phyloP scores from a whole-genome alignment of 129 eudicot species.

The Helichrysum umbraculigerum region DNA sequence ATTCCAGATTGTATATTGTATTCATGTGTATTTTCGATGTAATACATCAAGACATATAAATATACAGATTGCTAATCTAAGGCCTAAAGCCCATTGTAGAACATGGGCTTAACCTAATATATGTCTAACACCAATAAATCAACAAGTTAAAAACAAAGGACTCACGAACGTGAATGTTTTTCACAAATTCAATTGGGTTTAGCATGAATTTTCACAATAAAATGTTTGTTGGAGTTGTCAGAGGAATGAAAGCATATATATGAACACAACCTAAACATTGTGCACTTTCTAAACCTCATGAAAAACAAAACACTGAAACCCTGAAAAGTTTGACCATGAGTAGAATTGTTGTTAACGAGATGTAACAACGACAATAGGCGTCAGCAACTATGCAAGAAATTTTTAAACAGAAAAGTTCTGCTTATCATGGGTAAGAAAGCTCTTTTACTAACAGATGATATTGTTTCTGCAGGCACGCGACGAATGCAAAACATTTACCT shows the following conservation, averaged over 20 bases:
- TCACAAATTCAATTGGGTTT: too few relatives aligned
- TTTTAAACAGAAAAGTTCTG: not conserved
- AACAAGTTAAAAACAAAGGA: too few relatives aligned
- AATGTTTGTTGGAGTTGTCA: not conserved
- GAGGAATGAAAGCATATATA: not conserved
- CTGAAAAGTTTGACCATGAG: not conserved
- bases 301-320: not conserved
- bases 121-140: too few relatives aligned
- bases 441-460: conserved; percentile 5
- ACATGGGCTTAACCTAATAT: too few relatives aligned
- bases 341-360: not conserved
- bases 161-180: too few relatives aligned
- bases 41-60: too few relatives aligned
- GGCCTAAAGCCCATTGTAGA: too few relatives aligned
- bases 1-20: too few relatives aligned
- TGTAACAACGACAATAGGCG: not conserved
- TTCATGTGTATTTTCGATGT: too few relatives aligned
- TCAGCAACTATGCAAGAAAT: not conserved
- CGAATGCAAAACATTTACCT: conserved; percentile 54
- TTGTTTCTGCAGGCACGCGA: conserved; percentile 61
- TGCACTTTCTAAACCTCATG: not conserved
- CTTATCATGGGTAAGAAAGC: not conserved
- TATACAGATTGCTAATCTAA: too few relatives aligned
- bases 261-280: not conserved
- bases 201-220: not conserved